These are phyloP conservation scores for Basidioascus undulatus DNA, from an alignment of 768 basidiomycete genomes.

Conservation along the genomic window DNA sequence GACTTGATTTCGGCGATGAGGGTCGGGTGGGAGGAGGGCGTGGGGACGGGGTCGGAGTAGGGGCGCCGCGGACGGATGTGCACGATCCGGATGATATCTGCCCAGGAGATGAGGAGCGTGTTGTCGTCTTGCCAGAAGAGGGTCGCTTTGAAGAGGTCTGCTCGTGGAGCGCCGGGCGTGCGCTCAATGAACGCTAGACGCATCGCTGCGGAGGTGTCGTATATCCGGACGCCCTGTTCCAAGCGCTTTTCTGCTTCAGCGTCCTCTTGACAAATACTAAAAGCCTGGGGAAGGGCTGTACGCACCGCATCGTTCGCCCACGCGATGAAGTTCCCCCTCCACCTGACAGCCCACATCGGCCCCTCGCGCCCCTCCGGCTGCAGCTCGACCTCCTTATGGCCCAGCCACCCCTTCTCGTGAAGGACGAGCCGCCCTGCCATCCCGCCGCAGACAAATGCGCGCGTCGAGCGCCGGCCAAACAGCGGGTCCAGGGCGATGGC, in stretches of 20 bases:
- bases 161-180: constrained; percentile 54
- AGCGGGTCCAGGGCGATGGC: constrained; percentile 73
- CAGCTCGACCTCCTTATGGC: constrained; percentile 66
- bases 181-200: constrained; percentile 71
- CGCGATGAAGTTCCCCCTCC: constrained; percentile 65
- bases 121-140: constrained; percentile 81
- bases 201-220: constrained; percentile 51
- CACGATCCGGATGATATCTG: constrained; percentile 14
- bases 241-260: no score
- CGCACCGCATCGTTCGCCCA: constrained; percentile 85
- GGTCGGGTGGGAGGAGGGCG: constrained; percentile 7
- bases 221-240: constrained; percentile 83
- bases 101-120: constrained; percentile 80
- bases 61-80: constrained; percentile 11
- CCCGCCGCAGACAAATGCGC: constrained; percentile 74
- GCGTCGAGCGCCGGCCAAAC: constrained; percentile 50
- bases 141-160: constrained; percentile 82
- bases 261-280: no score
- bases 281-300: constrained; percentile 6
- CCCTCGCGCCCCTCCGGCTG: constrained; percentile 37
- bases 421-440: constrained; percentile 66
- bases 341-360: constrained; percentile 75
- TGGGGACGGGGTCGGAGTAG: constrained; percentile 5
- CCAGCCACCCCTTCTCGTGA: constrained; percentile 88
- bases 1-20: constrained; percentile 68